Evolutionary conservation across 805 yeast species (phyloP), one percentile per base, ranked within the genome.

Genomic region (Lipomyces yamadae): DNA sequence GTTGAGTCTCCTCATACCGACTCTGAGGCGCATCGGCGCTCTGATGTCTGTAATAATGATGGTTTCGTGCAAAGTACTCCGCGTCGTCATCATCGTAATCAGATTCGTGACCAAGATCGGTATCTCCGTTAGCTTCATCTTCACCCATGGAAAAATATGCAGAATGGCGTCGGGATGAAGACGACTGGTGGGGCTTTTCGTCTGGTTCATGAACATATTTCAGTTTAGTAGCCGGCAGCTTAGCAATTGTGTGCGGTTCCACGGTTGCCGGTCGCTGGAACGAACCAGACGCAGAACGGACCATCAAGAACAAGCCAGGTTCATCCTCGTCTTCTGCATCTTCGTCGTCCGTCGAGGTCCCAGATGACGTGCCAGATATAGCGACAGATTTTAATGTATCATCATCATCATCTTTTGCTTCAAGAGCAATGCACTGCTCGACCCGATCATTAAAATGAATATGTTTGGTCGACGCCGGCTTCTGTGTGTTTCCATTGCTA

Each of bases 381-480:
- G 63, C 32, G 6, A 34, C 52, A 7, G 66, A 55, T 11, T 48
- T 58, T n/a, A 53, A 29, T 0, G 57, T 32, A 18, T 65, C 53
- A 6, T 66, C 71, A 34, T 68, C 69, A 33, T 77, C 76, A n/a
- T 74, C 77, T 34, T 76, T 77, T 30, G 74, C 72, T 37, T 84
- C 86, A 10, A 93, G 76, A 0, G 97, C 93, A 69, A 91, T 87
- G 78, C 99, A 95, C 78, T 95, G 99, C 76, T 92, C 93, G 39
- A 95, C 99, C 62, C 92, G 86, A 76, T 92, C 96, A 76, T 89
- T 95, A 79, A 95, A 95, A 78, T 93, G 98, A 68, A 95, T 93
- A 72, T 85, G 96, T 68, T 96, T 64, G 13, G 65, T 61, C 13
- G 70, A 33, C 4, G 58, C 4, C 29, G 56, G 56, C 48, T 62